phyloP scores from a whole-genome alignment of 176 grass and related monocot genomes.

The sorghum (Sorghum bicolor) region Sorghum_bicolor_NCBIv3 NC_012874.2:66210501-66211000 shows the following conservation, averaged over 20 bases:
- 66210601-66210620: slow-evolving; percentile 33
- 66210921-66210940: slow-evolving; percentile 33
- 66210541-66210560: slow-evolving; percentile 18
- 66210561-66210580: slow-evolving; percentile 34
- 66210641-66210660: slow-evolving; percentile 24
- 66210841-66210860: background rate
- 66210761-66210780: slow-evolving; percentile 23
- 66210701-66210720: slow-evolving; percentile 13
- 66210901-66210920: slow-evolving; percentile 32
- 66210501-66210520: slow-evolving; percentile 26
- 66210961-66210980: slow-evolving; percentile 13
- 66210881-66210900: background rate
- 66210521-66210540: slow-evolving; percentile 29
- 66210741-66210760: slow-evolving; percentile 39
- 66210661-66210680: slow-evolving; percentile 32
- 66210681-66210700: slow-evolving; percentile 33
- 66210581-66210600: slow-evolving; percentile 13
- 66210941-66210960: slow-evolving; percentile 41
- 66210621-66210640: slow-evolving; percentile 17
- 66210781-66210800: slow-evolving; percentile 58
- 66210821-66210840: background rate
- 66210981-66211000: slow-evolving; percentile 45
- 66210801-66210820: slow-evolving; percentile 25
- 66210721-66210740: slow-evolving; percentile 36
- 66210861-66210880: background rate